These are phyloP conservation scores for Leccinum arenicola DNA, from an alignment of 768 basidiomycete genomes.

Conservation along the genomic window DNA sequence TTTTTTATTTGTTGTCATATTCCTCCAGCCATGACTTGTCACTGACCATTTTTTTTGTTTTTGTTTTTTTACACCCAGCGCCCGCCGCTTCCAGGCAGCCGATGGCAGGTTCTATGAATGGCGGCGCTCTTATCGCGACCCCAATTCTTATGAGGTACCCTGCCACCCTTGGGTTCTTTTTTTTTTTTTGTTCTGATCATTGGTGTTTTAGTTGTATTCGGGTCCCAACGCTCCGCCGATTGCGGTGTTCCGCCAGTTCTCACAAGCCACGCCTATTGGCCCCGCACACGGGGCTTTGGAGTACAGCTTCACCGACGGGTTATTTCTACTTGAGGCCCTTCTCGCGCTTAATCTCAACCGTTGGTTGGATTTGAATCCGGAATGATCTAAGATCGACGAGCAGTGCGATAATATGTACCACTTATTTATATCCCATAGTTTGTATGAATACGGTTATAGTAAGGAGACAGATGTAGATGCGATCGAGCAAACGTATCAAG, in stretches of 20 bases:
- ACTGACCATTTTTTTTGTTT: constrained; percentile 1
- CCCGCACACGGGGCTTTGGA: constrained; percentile 60
- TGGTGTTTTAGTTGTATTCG: constrained; percentile 42
- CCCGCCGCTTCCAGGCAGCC: constrained; percentile 55
- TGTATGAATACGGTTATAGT: constrained; percentile 33
- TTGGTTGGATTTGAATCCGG: constrained; percentile 62
- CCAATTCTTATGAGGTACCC: constrained; percentile 61
- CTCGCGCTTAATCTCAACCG: constrained; percentile 70
- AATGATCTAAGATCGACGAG: constrained; percentile 24
- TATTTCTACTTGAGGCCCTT: constrained; percentile 60
- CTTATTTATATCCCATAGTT: constrained; percentile 34
- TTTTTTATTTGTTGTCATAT: background rate
- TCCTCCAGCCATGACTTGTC: constrained; percentile 7
- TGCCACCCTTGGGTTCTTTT: background rate
- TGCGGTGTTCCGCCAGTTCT: constrained; percentile 55
- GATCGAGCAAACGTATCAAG: constrained; percentile 14
- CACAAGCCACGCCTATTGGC: constrained; percentile 56
- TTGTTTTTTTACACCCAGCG: constrained; percentile 36
- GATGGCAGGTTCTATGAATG: constrained; percentile 66
- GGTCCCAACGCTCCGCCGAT: constrained; percentile 46
- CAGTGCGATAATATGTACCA: constrained; percentile 14
- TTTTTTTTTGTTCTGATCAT: constrained; percentile 6
- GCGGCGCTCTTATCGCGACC: constrained; percentile 49
- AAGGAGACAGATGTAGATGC: constrained; percentile 20
- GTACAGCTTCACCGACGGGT: constrained; percentile 60